Percentiles rank a stretch among this genome's conserved stretches.
Evolutionary conservation across 805 yeast species (phyloP).

Genomic region (Candida maesae): DNA sequence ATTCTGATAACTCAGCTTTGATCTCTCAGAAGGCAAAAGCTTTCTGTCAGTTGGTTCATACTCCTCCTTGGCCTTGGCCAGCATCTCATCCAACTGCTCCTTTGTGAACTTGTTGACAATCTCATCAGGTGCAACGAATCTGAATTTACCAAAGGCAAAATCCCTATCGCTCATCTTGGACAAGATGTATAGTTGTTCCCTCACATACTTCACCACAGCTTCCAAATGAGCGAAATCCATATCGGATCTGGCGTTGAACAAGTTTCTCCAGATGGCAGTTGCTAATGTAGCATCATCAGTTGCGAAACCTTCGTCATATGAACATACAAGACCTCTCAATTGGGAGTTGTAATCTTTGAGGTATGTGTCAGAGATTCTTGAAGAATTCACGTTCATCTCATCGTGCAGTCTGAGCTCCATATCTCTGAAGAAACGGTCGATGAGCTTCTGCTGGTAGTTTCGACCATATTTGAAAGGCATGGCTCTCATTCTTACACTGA

Average conservation of each 20-base stretch:
- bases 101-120: slow-evolving; percentile 67
- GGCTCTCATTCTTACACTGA: slow-evolving; percentile 93
- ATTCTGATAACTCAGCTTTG: slow-evolving; percentile 31
- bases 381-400: slow-evolving; percentile 80
- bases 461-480: slow-evolving; percentile 88
- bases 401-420: slow-evolving; percentile 81
- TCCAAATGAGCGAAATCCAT: slow-evolving; percentile 82
- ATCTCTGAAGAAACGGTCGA: slow-evolving; percentile 85
- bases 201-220: slow-evolving; percentile 82
- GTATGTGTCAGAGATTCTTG: slow-evolving; percentile 78
- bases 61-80: slow-evolving; percentile 46
- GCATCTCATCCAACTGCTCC: slow-evolving; percentile 57
- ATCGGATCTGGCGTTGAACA: slow-evolving; percentile 80
- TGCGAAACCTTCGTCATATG: slow-evolving; percentile 89
- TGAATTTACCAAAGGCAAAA: slow-evolving; percentile 86
- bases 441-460: slow-evolving; percentile 86
- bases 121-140: slow-evolving; percentile 78
- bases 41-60: slow-evolving; percentile 39
- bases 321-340: slow-evolving; percentile 80
- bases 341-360: slow-evolving; percentile 89
- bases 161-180: slow-evolving; percentile 86
- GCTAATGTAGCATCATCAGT: slow-evolving; percentile 77
- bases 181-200: slow-evolving; percentile 85
- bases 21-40: slow-evolving; percentile 58
- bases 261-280: slow-evolving; percentile 82